These are phyloP conservation scores for Phytophthora uliginosa DNA, from an alignment of 352 stramenopile species.

Conservation along the genomic window DNA sequence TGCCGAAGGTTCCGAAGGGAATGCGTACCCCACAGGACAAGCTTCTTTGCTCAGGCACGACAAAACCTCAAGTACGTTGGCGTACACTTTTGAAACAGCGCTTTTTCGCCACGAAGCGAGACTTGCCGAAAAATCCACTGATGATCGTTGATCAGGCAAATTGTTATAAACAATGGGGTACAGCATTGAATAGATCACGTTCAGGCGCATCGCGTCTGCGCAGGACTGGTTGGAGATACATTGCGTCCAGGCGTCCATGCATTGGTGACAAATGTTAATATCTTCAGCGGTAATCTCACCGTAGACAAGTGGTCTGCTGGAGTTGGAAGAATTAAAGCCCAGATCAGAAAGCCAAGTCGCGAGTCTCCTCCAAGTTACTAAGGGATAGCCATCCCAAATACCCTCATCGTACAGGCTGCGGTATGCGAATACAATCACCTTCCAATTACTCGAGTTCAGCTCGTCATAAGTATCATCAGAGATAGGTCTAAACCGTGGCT, in stretches of 20 bases:
- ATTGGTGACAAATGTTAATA: constrained; percentile 24
- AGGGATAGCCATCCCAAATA: constrained; percentile 5
- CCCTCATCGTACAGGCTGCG: constrained; percentile 10
- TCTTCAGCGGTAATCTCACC: constrained; percentile 2
- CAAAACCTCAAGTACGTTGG: constrained; percentile 12
- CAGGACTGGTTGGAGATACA: constrained; percentile 14
- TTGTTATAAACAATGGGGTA: background rate
- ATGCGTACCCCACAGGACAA: constrained; percentile 28
- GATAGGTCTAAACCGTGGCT: constrained; percentile 21
- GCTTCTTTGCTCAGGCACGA: constrained; percentile 20
- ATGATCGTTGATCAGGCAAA: constrained; percentile 1
- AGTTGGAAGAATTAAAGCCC: background rate
- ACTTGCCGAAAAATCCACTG: constrained; percentile 17
- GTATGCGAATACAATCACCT: constrained; percentile 5
- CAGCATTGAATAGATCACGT: background rate
- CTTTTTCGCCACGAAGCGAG: constrained; percentile 1
- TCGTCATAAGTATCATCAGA: constrained; percentile 18
- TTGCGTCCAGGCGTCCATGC: constrained; percentile 3
- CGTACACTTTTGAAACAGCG: background rate
- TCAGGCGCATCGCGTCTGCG: constrained; percentile 14
- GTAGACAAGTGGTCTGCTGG: background rate
- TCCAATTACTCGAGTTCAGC: constrained; percentile 21
- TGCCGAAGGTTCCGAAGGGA: constrained; percentile 12
- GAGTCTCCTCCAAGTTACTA: constrained; percentile 20
- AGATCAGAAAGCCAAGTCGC: constrained; percentile 19